Evolutionary conservation across 116 monocot genomes (phyloP), one percentile per base, ranked within the genome.

Genomic region (Papilionanthe hybrid): DNA sequence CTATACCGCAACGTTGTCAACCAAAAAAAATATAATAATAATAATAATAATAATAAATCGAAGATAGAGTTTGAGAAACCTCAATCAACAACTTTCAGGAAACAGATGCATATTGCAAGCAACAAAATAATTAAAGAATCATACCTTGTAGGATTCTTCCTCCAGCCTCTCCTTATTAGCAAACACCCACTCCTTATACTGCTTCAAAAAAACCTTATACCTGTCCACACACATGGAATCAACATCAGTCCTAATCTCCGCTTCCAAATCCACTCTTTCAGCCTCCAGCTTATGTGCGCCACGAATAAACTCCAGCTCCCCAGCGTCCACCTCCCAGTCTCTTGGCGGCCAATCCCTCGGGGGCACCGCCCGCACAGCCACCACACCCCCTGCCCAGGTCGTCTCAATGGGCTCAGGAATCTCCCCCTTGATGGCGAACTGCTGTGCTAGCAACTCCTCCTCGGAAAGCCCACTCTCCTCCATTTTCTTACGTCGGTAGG

Each of bases 341-440:
- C 84, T 84, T 29, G 96, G 96, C 27, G 96, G 96, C 96, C 96
- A 96, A 57, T 96, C 94, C 77, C 96, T 81, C 22, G 96, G 96
- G 13, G 96, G 92, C 58, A 97, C 78, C 83, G 92, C 77, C 78
- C 87, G 73, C 10, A 92, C 30, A 5, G 81, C 91, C 63, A 97
- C 45, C 23, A 85, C 81, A 13, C 92, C 96, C 10, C 92, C 96
- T 15, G 82, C 94, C 94, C 94, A 94, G 30, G 72, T 53, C 0
- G 96, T 94, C 80, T 88, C 88, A 48, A 92, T 41, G 15, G 85
- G 86, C 19, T 89, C 91, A 1, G 92, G 92, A 50, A 92, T 86
- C 85, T 96, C 94, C 18, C 92, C 89, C 76, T 88, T 89, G 29
- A 88, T 84, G 37, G 78, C 87, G 66, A 95, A 95, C 83, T 86